Conservation (phyloP, 2,329 filamentous ascomycete species). For the Aspergillaceae sp. region DNA sequence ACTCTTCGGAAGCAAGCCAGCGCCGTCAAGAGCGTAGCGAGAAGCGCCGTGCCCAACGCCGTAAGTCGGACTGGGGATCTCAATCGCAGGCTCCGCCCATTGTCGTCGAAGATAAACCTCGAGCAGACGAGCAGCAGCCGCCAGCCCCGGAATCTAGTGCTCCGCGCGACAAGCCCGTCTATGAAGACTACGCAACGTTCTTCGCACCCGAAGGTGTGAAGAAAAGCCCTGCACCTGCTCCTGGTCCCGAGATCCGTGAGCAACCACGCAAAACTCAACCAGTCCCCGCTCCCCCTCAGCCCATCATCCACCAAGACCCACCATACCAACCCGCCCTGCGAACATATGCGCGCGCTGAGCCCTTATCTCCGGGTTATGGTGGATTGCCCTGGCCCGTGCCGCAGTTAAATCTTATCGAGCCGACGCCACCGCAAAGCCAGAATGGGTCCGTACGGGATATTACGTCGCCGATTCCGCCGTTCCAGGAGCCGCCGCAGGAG, state of each 20-base stretch:
- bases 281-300: too few species aligned
- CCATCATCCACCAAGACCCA: too few species aligned
- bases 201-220: slow-evolving; percentile 34
- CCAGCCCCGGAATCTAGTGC: slow-evolving; percentile 19
- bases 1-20: slow-evolving; percentile 21
- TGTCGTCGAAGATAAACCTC: slow-evolving; percentile 4
- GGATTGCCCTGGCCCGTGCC: slow-evolving; percentile 42
- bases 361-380: slow-evolving; percentile 5
- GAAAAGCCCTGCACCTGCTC: slow-evolving; percentile 19
- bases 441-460: slow-evolving; percentile 29
- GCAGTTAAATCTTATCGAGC: slow-evolving; percentile 47
- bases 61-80: slow-evolving; percentile 4
- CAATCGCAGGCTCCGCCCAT: too few species aligned
- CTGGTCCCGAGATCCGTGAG: too few species aligned
- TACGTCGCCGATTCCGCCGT: slow-evolving; percentile 17
- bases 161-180: slow-evolving; percentile 24
- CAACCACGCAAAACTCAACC: too few species aligned
- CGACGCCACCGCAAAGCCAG: slow-evolving; percentile 48
- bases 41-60: slow-evolving; percentile 33
- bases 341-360: too few species aligned
- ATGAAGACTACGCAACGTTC: slow-evolving; percentile 37
- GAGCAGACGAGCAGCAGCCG: slow-evolving; percentile 11
- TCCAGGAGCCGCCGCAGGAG: slow-evolving; percentile 38
- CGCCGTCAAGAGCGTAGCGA: slow-evolving; percentile 29
- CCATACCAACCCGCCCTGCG: too few species aligned